phyloP scores from a whole-genome alignment of 257 asterid species.

The Penstemon newberryi region DNA sequence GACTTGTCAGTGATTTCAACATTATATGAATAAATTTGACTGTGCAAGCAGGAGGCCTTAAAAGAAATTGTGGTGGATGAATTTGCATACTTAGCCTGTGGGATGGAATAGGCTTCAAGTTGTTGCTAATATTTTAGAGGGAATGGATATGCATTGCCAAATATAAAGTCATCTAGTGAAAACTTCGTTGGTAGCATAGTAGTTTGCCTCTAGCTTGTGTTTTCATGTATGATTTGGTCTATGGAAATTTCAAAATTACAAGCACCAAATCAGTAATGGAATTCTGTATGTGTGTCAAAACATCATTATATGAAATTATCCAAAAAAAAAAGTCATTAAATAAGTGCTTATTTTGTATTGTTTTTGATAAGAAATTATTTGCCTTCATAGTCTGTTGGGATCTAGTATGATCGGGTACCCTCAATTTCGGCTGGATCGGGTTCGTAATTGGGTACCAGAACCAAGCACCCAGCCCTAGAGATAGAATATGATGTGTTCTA shows the following conservation, averaged over 20 bases:
- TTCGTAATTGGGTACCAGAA: too few relatives aligned
- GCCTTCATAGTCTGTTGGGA: neutral
- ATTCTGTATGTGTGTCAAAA: too few relatives aligned
- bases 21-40: neutral
- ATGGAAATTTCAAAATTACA: constrained; percentile 3
- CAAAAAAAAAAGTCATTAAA: neutral
- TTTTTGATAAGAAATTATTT: neutral
- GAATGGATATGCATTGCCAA: constrained; percentile 8
- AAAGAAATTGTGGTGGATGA: constrained; percentile 7
- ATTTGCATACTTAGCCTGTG: constrained; percentile 18
- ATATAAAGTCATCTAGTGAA: constrained; percentile 7
- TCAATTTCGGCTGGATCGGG: too few relatives aligned
- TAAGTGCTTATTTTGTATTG: neutral
- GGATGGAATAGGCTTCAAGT: neutral
- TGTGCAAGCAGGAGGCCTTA: constrained; percentile 7
- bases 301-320: too few relatives aligned
- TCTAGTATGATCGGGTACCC: neutral
- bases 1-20: constrained; percentile 15
- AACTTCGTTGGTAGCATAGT: neutral
- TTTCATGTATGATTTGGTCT: constrained; percentile 5
- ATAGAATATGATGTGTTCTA: neutral
- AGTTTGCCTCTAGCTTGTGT: constrained; percentile 9
- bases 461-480: too few relatives aligned
- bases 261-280: neutral
- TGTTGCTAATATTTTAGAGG: constrained; percentile 5